These are phyloP conservation scores for Metarhizium brunneum DNA, from an alignment of 2,329 filamentous ascomycete genomes.

Conservation along the genomic window DNA sequence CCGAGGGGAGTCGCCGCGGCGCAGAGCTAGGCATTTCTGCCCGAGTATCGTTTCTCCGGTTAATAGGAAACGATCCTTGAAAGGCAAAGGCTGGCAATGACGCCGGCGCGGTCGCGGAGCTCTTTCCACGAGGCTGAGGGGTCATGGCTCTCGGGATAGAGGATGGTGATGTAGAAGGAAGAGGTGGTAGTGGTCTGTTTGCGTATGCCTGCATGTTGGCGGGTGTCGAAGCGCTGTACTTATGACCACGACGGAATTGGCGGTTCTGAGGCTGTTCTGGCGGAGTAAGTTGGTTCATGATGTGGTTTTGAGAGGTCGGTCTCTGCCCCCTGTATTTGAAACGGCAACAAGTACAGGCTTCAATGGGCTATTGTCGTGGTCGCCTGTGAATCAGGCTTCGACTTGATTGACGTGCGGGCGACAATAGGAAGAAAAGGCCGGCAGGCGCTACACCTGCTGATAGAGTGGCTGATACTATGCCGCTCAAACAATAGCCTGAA, in stretches of 20 bases:
- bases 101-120: background rate
- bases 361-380: background rate
- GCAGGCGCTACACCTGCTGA: background rate
- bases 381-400: background rate
- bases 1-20: background rate
- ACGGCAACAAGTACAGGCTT: background rate
- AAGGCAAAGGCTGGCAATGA: background rate
- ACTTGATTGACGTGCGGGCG: background rate
- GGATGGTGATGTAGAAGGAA: slow-evolving; percentile 6
- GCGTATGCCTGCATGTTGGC: slow-evolving; percentile 10
- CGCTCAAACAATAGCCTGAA: background rate
- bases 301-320: background rate
- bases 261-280: background rate
- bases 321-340: background rate
- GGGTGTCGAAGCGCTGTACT: slow-evolving; percentile 5
- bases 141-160: background rate
- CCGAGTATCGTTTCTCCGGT: background rate
- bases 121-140: background rate
- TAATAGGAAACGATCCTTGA: background rate
- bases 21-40: background rate
- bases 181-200: slow-evolving; percentile 11
- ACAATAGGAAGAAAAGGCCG: background rate
- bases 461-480: background rate
- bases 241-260: background rate
- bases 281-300: background rate